Evolutionary conservation across 768 basidiomycete genomes (phyloP).

Genomic region (Phanerodontia chrysosporium): DNA sequence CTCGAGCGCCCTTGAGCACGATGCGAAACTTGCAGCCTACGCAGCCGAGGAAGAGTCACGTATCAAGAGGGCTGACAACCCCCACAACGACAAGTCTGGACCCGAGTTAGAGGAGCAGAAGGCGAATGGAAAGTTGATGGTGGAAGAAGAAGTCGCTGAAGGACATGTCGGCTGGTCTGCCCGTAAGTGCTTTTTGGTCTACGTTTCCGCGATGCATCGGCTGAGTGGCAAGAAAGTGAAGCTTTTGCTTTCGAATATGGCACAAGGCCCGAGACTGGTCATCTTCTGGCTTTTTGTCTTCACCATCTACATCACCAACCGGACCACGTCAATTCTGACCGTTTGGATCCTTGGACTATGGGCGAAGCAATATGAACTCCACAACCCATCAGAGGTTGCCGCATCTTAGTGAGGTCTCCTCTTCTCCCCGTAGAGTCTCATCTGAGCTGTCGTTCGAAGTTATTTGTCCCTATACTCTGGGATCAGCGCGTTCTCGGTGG

Average conservation of each 20-base stretch:
- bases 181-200: constrained; percentile 17
- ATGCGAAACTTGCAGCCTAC: constrained; percentile 29
- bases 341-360: constrained; percentile 34
- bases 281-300: constrained; percentile 27
- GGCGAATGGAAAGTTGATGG: constrained; percentile 29
- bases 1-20: constrained; percentile 39
- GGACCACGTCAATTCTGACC: constrained; percentile 18
- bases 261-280: constrained; percentile 15
- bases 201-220: neutral
- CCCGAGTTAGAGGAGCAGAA: constrained; percentile 7
- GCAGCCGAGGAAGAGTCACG: constrained; percentile 20
- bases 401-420: constrained; percentile 24
- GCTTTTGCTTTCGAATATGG: constrained; percentile 27
- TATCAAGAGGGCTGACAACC: constrained; percentile 19
- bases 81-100: constrained; percentile 5
- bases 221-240: constrained; percentile 18
- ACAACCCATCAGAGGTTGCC: constrained; percentile 23
- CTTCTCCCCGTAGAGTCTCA: neutral
- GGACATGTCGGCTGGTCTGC: constrained; percentile 34
- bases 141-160: constrained; percentile 33
- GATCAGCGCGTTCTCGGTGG: constrained; percentile 15
- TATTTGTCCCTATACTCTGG: constrained; percentile 25
- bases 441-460: constrained; percentile 11
- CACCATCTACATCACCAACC: constrained; percentile 10
- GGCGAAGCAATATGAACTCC: constrained; percentile 30